Percentiles rank a stretch among this genome's conserved stretches.
Evolutionary conservation across 345 rosid genomes (phyloP).

Genomic region (Leavenworthia alabamica): DNA sequence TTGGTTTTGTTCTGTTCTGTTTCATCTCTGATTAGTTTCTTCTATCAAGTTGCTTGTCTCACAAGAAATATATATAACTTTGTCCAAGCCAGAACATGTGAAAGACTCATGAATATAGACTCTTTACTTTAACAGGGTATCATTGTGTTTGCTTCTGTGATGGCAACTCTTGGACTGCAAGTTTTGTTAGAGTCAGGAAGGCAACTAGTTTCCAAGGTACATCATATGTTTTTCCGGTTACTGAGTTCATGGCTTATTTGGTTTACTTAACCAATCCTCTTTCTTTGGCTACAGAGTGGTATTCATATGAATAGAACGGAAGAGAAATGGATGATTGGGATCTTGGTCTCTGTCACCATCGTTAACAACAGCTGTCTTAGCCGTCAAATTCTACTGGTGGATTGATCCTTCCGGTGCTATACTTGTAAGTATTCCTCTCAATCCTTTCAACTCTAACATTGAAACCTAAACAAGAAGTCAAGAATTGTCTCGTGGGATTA

Average conservation of each 20-base stretch:
- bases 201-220: conserved; percentile 41
- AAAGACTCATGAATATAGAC: too few relatives aligned
- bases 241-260: neutral
- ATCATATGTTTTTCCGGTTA: neutral
- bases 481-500: neutral
- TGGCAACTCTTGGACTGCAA: conserved; percentile 65
- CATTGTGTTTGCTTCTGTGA: conserved; percentile 57
- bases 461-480: neutral
- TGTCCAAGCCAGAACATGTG: too few relatives aligned
- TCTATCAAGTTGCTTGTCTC: neutral
- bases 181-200: conserved; percentile 47
- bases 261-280: neutral
- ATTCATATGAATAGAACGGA: conserved; percentile 34
- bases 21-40: neutral
- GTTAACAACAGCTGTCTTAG: conserved; percentile 46
- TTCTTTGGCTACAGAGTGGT: conserved; percentile 30
- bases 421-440: conserved; percentile 30
- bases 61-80: conserved; percentile 1
- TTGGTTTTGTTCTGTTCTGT: neutral
- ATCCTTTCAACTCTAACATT: neutral
- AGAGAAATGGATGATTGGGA: conserved; percentile 56
- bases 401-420: conserved; percentile 58
- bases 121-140: conserved; percentile 47
- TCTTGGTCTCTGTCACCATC: conserved; percentile 42
- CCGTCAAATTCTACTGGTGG: conserved; percentile 47